Evolutionary conservation across 768 basidiomycete species (phyloP), one percentile per base, ranked within the genome.

Genomic region (Dacryopinax primogenitus): DNA sequence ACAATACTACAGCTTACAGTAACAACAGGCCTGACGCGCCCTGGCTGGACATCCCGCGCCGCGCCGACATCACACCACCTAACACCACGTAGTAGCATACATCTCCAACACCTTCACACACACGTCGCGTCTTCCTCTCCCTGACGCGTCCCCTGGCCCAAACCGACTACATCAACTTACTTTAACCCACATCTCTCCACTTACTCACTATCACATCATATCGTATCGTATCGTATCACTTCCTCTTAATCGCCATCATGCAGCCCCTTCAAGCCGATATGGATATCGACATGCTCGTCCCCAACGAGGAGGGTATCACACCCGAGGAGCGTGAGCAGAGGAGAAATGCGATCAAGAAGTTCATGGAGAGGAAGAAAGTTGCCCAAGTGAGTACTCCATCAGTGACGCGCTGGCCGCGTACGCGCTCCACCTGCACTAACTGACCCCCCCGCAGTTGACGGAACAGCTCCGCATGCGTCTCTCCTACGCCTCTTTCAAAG

Each of bases 381-480:
- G 51, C 51, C 30, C 51, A 58, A 30, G 51, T 58, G 51, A 3
- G 51, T 30, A 28, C 26, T 58, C 51, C 12, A 15, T 32, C 32
- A 7, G 12, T 11, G 51, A 58, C 30, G 26, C 51, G 51, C 26
- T 11, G 12, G 37, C 37, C 12, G 11, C 37, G 12, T n/a, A 39
- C 37, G 37, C 37, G 37, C 37, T 39, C 37, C 37, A 11, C 37
- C n/a, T n/a, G 41, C 41, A 44, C 18, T 6, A 18, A 30, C 51
- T 58, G 51, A 58, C 51, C 3, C 51, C 3, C 32, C 30, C 26
- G 6, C 30, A 58, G 51, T 21, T 58, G 13, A 58, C 51, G 6
- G 51, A 58, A 58, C 13, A 11, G 51, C 51, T 58, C 51, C 51
- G 51, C 51, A 58, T 58, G 51, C 51, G 51, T 30, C 51, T 58